phyloP scores from a whole-genome alignment of 176 grass and related monocot genomes.

The Leersia perrieri region DNA sequence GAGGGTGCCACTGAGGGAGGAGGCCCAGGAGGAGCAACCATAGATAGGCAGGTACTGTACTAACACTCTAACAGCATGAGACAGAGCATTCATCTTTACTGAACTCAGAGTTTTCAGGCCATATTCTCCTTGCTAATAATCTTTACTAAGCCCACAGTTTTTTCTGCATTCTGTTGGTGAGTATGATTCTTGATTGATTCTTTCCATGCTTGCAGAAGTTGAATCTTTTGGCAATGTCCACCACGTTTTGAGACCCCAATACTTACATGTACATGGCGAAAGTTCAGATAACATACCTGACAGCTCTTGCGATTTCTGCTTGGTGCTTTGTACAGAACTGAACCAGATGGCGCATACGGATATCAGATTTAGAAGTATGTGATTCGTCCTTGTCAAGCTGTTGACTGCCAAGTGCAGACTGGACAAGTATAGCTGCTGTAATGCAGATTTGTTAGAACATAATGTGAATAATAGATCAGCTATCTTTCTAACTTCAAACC shows the following conservation, averaged over 20 bases:
- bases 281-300: background rate
- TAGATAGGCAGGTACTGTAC: slow-evolving; percentile 22
- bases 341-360: background rate
- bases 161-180: background rate
- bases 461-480: background rate
- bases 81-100: too few species aligned
- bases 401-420: background rate
- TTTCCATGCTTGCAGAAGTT: background rate
- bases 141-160: background rate
- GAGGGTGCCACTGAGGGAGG: slow-evolving; percentile 52
- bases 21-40: slow-evolving; percentile 26
- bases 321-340: background rate
- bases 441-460: background rate
- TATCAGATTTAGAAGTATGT: background rate
- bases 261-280: background rate
- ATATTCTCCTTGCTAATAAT: background rate
- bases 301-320: background rate
- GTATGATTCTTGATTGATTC: background rate
- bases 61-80: too few species aligned
- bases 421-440: background rate
- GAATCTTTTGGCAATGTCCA: background rate
- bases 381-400: background rate
- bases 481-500: background rate
- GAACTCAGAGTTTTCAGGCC: background rate
- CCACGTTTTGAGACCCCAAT: background rate